Conservation (phyloP, 352 stramenopile species). For the Pythium monospermum region DNA sequence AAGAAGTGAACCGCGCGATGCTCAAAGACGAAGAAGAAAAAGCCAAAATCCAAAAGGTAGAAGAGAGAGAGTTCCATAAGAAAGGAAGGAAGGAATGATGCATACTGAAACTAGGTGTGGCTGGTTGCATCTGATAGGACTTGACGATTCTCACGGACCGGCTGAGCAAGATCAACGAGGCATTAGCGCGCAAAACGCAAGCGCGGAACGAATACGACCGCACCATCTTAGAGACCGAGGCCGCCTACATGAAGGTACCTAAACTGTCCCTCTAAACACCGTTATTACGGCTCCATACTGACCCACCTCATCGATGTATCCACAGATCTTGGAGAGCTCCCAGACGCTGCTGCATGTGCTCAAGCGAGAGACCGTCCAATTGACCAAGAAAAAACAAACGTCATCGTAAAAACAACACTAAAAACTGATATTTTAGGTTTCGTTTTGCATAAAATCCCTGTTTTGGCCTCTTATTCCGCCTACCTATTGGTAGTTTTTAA, state of each 20-base stretch:
- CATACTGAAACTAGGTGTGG: no score
- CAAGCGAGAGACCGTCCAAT: constrained; percentile 90
- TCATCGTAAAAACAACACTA: no score
- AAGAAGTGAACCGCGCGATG: constrained; percentile 90
- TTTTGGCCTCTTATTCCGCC: no score
- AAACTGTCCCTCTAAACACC: no score
- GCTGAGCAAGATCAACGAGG: constrained; percentile 90
- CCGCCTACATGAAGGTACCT: constrained; percentile 90
- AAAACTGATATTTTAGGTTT: constrained; percentile 3
- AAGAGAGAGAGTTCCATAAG: background rate
- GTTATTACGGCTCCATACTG: no score
- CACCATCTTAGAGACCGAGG: constrained; percentile 93
- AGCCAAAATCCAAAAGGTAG: constrained; percentile 91
- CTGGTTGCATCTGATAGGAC: no score
- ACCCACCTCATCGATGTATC: no score
- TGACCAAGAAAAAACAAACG: constrained; percentile 95
- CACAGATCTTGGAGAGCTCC: constrained; percentile 89
- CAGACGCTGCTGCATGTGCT: constrained; percentile 94
- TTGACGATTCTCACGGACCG: constrained; percentile 88
- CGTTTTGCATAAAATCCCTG: background rate
- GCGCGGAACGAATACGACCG: constrained; percentile 92
- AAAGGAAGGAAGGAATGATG: no score
- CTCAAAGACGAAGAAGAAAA: constrained; percentile 94
- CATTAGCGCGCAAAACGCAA: constrained; percentile 85
- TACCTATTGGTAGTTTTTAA: constrained; percentile 19